These are phyloP conservation scores for Calophaca sinica DNA, from an alignment of 306 rosid species.

Conservation along the genomic window DNA sequence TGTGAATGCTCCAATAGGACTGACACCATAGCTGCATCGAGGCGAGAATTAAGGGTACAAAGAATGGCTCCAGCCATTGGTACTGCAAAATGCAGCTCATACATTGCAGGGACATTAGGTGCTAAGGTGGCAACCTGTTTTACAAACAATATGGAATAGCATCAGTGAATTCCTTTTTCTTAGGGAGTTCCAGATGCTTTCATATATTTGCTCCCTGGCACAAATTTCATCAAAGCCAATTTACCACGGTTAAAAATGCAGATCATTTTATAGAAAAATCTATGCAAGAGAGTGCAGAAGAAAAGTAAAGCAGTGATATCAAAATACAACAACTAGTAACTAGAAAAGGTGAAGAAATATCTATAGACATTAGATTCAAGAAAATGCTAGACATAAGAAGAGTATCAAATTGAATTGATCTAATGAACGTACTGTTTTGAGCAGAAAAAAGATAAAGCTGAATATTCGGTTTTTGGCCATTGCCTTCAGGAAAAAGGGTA, in stretches of 20 bases:
- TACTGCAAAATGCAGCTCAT: slow-evolving; percentile 92
- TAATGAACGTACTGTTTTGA: too few species aligned
- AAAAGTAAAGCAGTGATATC: neutral
- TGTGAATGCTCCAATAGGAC: slow-evolving; percentile 66
- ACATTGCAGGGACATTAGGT: slow-evolving; percentile 90
- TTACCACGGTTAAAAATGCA: neutral
- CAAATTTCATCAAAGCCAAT: slow-evolving; percentile 33
- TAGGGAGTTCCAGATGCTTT: neutral
- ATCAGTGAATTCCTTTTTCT: slow-evolving; percentile 22
- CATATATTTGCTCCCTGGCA: neutral
- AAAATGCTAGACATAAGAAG: too few species aligned
- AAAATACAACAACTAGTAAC: neutral
- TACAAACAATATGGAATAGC: slow-evolving; percentile 34
- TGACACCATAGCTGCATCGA: slow-evolving; percentile 65
- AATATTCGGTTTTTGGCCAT: too few species aligned
- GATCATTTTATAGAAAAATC: too few species aligned
- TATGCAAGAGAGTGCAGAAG: too few species aligned
- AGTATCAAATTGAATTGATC: too few species aligned
- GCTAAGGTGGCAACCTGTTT: slow-evolving; percentile 82
- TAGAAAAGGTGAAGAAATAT: too few species aligned
- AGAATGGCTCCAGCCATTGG: slow-evolving; percentile 94
- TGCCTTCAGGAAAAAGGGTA: too few species aligned
- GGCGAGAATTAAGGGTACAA: slow-evolving; percentile 75
- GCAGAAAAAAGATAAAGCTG: too few species aligned
- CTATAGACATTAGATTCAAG: too few species aligned